Evolutionary conservation across 2,329 filamentous ascomycete species (phyloP).

Genomic region (Diaporthe ilicicola): DNA sequence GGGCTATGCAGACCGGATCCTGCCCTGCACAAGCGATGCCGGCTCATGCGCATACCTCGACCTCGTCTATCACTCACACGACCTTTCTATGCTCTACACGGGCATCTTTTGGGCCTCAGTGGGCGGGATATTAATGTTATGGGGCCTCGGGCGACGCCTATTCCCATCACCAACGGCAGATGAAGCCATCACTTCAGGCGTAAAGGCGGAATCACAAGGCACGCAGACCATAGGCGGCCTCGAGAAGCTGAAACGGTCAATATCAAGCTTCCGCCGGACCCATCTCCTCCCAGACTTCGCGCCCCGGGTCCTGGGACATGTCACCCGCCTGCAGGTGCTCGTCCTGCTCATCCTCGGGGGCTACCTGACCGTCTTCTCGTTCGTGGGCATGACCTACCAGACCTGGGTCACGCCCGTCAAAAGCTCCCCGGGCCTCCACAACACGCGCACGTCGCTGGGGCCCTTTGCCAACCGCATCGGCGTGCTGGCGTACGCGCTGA

Average conservation of each 20-base stretch:
- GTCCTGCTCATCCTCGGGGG: slow-evolving; percentile 64
- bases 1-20: slow-evolving; percentile 55
- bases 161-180: neutral
- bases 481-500: slow-evolving; percentile 76
- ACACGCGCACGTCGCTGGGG: slow-evolving; percentile 72
- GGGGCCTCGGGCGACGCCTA: slow-evolving; percentile 46
- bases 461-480: slow-evolving; percentile 76
- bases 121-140: slow-evolving; percentile 52
- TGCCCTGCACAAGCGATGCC: slow-evolving; percentile 55
- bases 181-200: neutral
- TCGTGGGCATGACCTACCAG: slow-evolving; percentile 73
- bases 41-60: slow-evolving; percentile 62
- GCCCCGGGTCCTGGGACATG: slow-evolving; percentile 69
- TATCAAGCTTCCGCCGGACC: slow-evolving; percentile 46
- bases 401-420: slow-evolving; percentile 77
- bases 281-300: slow-evolving; percentile 70
- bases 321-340: slow-evolving; percentile 73
- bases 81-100: slow-evolving; percentile 58
- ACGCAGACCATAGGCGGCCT: slow-evolving; percentile 1
- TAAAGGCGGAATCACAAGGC: neutral
- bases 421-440: slow-evolving; percentile 61
- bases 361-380: slow-evolving; percentile 74
- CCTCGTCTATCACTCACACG: slow-evolving; percentile 58
- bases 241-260: slow-evolving; percentile 28
- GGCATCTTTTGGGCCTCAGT: slow-evolving; percentile 60